Evolutionary conservation across 2,329 filamentous ascomycete species (phyloP).

Genomic region (Pestalotiopsis sp.): DNA sequence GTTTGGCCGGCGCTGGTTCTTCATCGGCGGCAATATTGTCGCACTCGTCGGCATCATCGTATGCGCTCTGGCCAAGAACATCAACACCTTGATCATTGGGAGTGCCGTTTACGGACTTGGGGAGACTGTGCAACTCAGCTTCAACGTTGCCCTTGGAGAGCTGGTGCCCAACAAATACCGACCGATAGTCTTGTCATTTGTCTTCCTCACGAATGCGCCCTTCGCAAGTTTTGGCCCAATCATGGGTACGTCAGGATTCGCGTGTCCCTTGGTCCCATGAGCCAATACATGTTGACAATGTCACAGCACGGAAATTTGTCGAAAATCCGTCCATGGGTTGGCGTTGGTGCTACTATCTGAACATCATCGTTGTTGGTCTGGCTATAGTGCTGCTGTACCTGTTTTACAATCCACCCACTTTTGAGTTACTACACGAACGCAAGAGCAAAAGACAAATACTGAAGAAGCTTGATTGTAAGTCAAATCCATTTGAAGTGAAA

Average conservation of each 20-base stretch:
- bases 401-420: slow-evolving; percentile 43
- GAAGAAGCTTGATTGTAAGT: slow-evolving; percentile 36
- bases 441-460: slow-evolving; percentile 37
- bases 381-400: slow-evolving; percentile 36
- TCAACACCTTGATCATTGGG: slow-evolving; percentile 37
- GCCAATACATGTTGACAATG: background rate
- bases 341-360: slow-evolving; percentile 44
- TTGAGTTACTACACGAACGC: slow-evolving; percentile 38
- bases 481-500: background rate
- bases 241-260: slow-evolving; percentile 26
- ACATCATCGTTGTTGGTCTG: slow-evolving; percentile 36
- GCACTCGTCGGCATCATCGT: slow-evolving; percentile 38
- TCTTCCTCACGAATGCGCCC: slow-evolving; percentile 35
- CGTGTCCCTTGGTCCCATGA: background rate
- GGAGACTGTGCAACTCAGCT: slow-evolving; percentile 38
- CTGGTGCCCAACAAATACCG: slow-evolving; percentile 45
- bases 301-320: slow-evolving; percentile 34
- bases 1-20: slow-evolving; percentile 41
- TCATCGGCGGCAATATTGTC: slow-evolving; percentile 38
- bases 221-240: slow-evolving; percentile 36
- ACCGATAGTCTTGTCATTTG: slow-evolving; percentile 31
- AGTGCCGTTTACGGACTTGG: slow-evolving; percentile 37
- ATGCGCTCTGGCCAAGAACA: slow-evolving; percentile 34
- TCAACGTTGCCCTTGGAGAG: slow-evolving; percentile 39
- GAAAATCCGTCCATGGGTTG: slow-evolving; percentile 35